Percentiles rank a stretch among this genome's conserved stretches.
Evolutionary conservation across 805 yeast genomes (phyloP).

Genomic region (Spathaspora boniae): DNA sequence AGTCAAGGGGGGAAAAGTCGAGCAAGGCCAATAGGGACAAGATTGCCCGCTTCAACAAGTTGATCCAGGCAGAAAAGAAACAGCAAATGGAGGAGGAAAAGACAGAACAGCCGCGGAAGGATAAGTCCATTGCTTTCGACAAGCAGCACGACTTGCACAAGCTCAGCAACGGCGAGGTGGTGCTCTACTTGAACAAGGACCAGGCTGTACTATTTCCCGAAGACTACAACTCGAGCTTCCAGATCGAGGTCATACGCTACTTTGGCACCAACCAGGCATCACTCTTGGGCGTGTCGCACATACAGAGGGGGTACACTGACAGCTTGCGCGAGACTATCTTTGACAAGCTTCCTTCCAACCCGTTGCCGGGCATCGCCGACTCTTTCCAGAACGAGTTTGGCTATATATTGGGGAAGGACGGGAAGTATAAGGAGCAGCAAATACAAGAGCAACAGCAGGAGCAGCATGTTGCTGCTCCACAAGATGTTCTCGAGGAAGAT

Average conservation of each 20-base stretch:
- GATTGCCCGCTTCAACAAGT: slow-evolving; percentile 15
- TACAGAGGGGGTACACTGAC: slow-evolving; percentile 48
- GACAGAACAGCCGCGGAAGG: slow-evolving; percentile 6
- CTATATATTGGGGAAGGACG: slow-evolving; percentile 1
- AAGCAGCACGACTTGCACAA: slow-evolving; percentile 28
- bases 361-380: slow-evolving; percentile 32
- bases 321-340: slow-evolving; percentile 29
- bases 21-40: slow-evolving; percentile 12
- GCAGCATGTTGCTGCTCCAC: no score
- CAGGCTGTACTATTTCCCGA: slow-evolving; percentile 49
- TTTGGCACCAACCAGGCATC: slow-evolving; percentile 32
- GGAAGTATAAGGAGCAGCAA: slow-evolving; percentile 13
- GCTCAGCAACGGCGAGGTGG: slow-evolving; percentile 31
- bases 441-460: slow-evolving; percentile 6
- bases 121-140: no score
- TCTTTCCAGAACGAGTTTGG: slow-evolving; percentile 28
- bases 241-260: slow-evolving; percentile 33
- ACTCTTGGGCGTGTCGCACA: slow-evolving; percentile 45
- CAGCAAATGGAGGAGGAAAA: slow-evolving; percentile 12
- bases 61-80: slow-evolving; percentile 9
- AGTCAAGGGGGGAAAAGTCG: slow-evolving; percentile 9
- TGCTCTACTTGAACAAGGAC: slow-evolving; percentile 37
- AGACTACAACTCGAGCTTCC: slow-evolving; percentile 37
- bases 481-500: slow-evolving; percentile 8
- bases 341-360: slow-evolving; percentile 28